Evolutionary conservation across 2,329 filamentous ascomycete species (phyloP), one percentile per base, ranked within the genome.

Genomic region (Talaromyces sp.): DNA sequence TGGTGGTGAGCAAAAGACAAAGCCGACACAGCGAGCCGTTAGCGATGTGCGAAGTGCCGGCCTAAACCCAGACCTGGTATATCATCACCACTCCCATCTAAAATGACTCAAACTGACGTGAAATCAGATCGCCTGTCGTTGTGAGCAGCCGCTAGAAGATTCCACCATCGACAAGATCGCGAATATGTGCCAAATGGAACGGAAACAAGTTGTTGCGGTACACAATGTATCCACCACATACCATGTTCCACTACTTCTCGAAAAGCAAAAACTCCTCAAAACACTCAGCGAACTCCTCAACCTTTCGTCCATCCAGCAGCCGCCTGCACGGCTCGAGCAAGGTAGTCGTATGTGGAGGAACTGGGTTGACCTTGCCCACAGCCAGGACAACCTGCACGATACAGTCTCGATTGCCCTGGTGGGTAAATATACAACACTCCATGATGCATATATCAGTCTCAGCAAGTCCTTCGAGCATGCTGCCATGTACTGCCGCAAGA

Each of bases 21-120:
- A 97, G 78, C 94, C 94, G 0, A 99, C 94, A 0, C 94, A 99
- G 73, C 85, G 90, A 67, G 90, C 93, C 25, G 91, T 97, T 67
- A 87, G 87, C 69, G 85, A 89, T 66, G 86, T 92, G 62, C 87
- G 93, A 62, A 57, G 53, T 19, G 60, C 60, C 45, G 60, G 60
- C 21, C 35, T 61, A 37, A 59, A 31, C 17, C 60, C 60, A 50
- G 60, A 61, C 36, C 17, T 61, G 46, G 60, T 59, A 28, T 19
- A 37, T 54, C 19, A 41, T 41, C 52, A 19, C 36, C 2, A 17
- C 28, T 25, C 6, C n/a, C 31, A 33, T 25, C 43, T 11, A 25
- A 31, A 1, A 6, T 13, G 9, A 31, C 43, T 11, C 9, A 31
- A n/a, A 33, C 43, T 46, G 5, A 28, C 35, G 17, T 56, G 89